Evolutionary conservation across 2,329 filamentous ascomycete species (phyloP), one percentile per base, ranked within the genome.

Genomic region (Colletotrichum sidae): DNA sequence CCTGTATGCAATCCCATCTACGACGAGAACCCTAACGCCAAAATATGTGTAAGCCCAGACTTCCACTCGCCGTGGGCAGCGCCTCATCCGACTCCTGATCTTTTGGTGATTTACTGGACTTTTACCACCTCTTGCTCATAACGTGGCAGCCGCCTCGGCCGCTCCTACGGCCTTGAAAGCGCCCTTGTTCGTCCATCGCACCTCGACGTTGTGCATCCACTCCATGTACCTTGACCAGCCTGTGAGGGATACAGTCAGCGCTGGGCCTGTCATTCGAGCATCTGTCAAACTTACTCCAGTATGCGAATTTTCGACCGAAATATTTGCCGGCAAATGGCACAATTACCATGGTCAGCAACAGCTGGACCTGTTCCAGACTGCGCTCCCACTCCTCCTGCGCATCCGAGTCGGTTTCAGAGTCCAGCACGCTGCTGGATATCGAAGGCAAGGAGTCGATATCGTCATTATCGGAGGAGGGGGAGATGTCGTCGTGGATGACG

Each of bases 331-430:
- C 83, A 78, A 97, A 97, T 3, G 96, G 96, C 55, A 99, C 91
- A 71, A 98, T 79, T 53, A 98, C 92, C 93, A 99, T 97, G 17
- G 92, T 97, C 75, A 98, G 80, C 70, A 99, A 84, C 69, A 98
- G 84, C 81, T 99, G 94, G 66, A 99, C 81, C 80, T 99, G 96
- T 78, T 97, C 93, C 68, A 99, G 81, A 72, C 92, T 97, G 73
- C 94, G 92, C 72, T 95, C 91, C 96, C 96, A 99, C 80, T 99
- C 95, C 67, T 88, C 87, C 78, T 99, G 95, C 9, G 96, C 96
- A 75, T 98, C 95, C 44, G 92, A 93, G 66, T 91, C 83, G 66
- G 84, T 83, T 54, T 91, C 88, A 55, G 84, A 85, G 45, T 73
- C 72, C 59, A 79, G 70, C 47, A 80, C 79, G 52, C 80, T 78